Percentiles rank a stretch among this genome's conserved stretches.
Conservation (phyloP, 208 protist species). For the Wallacemonas sp. region DNA sequence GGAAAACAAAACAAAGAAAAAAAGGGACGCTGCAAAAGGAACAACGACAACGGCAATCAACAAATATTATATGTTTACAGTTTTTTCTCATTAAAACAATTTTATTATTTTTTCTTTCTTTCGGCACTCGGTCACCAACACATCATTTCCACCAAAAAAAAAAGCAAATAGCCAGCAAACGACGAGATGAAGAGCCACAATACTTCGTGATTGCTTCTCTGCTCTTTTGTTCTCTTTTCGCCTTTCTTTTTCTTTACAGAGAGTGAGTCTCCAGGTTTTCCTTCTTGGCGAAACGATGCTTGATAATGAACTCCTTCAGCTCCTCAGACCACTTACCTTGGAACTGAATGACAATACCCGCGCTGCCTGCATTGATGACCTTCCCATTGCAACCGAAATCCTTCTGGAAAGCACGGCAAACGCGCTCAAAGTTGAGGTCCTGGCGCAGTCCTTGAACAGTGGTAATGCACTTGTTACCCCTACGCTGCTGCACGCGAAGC, state of each 20-base stretch:
- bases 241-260: slow-evolving; percentile 62
- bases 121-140: not conserved
- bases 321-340: slow-evolving; percentile 96
- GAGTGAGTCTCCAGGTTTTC: slow-evolving; percentile 95
- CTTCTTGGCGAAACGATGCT: slow-evolving; percentile 88
- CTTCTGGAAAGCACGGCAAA: slow-evolving; percentile 90
- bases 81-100: not conserved
- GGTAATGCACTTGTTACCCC: slow-evolving; percentile 95
- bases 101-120: no score
- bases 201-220: slow-evolving; percentile 5
- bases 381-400: slow-evolving; percentile 96
- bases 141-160: not conserved
- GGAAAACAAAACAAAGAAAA: slow-evolving; percentile 17
- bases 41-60: no score
- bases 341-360: slow-evolving; percentile 95
- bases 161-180: not conserved
- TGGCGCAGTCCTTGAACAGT: slow-evolving; percentile 94
- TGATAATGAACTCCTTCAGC: slow-evolving; percentile 91
- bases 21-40: slow-evolving; percentile 4
- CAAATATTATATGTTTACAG: not conserved
- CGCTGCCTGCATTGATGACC: slow-evolving; percentile 79
- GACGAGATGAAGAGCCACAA: not conserved
- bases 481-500: slow-evolving; percentile 97
- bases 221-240: slow-evolving; percentile 3
- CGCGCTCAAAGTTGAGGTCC: slow-evolving; percentile 92